Conservation (phyloP, 371 early-diverging fungal genomes). For the Syncephalastrum monosporum region DNA sequence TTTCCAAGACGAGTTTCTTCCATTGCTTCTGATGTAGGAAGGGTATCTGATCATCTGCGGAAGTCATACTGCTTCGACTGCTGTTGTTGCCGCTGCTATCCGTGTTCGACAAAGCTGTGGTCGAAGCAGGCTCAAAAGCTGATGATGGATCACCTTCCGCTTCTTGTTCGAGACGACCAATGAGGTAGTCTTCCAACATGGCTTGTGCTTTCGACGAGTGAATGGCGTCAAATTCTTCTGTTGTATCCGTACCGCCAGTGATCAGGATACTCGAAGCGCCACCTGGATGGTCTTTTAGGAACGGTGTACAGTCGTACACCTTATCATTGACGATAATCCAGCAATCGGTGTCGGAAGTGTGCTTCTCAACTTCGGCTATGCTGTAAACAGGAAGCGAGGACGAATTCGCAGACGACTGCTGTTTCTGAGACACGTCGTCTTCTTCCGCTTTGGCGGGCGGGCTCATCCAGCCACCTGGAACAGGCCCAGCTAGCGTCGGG, state of each 20-base stretch:
- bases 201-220: constrained; percentile 80
- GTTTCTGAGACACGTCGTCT: neutral
- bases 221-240: constrained; percentile 88
- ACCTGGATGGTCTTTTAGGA: constrained; percentile 89
- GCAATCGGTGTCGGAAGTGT: constrained; percentile 68
- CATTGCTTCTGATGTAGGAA: constrained; percentile 43
- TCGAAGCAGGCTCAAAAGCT: constrained; percentile 7
- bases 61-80: constrained; percentile 5
- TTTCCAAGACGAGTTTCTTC: constrained; percentile 31
- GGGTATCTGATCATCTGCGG: constrained; percentile 12
- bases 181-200: constrained; percentile 56
- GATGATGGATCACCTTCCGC: neutral
- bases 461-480: constrained; percentile 53
- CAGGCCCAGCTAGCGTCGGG: constrained; percentile 46
- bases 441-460: neutral
- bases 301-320: constrained; percentile 89
- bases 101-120: constrained; percentile 9
- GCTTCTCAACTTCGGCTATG: constrained; percentile 68
- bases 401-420: neutral
- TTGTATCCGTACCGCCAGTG: constrained; percentile 72
- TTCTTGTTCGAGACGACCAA: constrained; percentile 59
- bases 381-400: constrained; percentile 30
- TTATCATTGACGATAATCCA: constrained; percentile 82
- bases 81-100: neutral
- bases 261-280: constrained; percentile 70